Evolutionary conservation across 2,329 filamentous ascomycete species (phyloP), one percentile per base, ranked within the genome.

Genomic region (Beauveria asiatica): DNA sequence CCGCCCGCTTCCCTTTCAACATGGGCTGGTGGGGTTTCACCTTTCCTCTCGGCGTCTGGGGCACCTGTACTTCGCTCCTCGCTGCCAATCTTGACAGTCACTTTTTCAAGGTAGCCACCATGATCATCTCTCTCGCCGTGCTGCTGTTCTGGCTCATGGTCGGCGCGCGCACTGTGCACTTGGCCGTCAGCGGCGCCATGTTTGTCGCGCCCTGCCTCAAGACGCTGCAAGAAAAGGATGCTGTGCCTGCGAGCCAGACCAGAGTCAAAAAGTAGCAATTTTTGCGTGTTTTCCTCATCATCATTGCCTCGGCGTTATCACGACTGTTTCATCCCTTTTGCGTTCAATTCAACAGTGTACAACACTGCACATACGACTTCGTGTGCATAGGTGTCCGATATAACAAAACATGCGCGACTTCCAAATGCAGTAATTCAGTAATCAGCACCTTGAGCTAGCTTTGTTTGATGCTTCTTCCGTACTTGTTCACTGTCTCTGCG

Each of bases 1-100:
- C 73, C 57, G 70, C 72, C 55, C 69, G 67, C 59, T 71, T 77
- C 21, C 75, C 76, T 11, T 78, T 78, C 67, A 78, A 76, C 62
- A 75, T 78, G 70, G 76, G 76, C 45, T 79, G 76, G 74, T 79
- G 76, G 77, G 76, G 74, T 1, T 77, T 78, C 57, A 78, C 76
- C 1, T 79, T 79, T 62, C 76, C 76, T 0, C 69, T 78, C 6
- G 77, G 76, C n/a, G 75, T 78, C 25, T 68, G 76, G 64, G 74
- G 75, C 1, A 74, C 73, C 2, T 77, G 74, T 60, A 75, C 77
- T 0, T 69, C 70, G 19, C 63, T 70, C 56, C 58, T 80, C 57
- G 77, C 73, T 3, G 55, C 66, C 59, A 75, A 78, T 54, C 68
- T 80, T 13, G 69, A 74, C 58, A 78, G 75, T 59, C 62, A 67